Conservation (phyloP, 345 rosid species). For the Salix purpurea region DNA sequence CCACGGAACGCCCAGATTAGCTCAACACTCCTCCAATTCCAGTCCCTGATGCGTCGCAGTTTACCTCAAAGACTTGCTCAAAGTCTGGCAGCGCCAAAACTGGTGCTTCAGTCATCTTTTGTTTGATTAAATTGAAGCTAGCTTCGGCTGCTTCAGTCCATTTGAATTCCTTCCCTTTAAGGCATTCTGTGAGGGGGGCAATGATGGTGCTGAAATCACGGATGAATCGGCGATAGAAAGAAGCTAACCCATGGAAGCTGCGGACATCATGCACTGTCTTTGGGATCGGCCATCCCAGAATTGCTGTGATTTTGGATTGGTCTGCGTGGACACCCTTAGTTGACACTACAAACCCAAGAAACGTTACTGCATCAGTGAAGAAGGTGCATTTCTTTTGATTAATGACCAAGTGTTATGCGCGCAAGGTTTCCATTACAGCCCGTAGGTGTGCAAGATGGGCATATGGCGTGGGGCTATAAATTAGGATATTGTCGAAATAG, state of each 20-base stretch:
- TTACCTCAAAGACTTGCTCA: not conserved
- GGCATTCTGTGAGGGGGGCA: not conserved
- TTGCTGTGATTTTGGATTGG: not conserved
- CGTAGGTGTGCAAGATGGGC: too few species aligned
- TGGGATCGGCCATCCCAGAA: not conserved
- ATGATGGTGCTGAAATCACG: not conserved
- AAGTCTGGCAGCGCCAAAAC: too few species aligned
- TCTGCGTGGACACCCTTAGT: not conserved
- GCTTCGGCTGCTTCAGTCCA: not conserved
- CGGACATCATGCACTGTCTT: not conserved
- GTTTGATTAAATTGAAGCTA: too few species aligned
- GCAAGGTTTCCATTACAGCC: too few species aligned
- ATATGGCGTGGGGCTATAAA: too few species aligned
- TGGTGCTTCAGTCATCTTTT: too few species aligned
- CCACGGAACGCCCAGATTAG: not conserved
- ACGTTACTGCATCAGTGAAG: not conserved
- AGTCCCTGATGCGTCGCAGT: not conserved
- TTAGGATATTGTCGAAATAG: too few species aligned
- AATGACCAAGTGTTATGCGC: too few species aligned
- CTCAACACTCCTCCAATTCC: not conserved
- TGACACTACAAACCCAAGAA: not conserved
- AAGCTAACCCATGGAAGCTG: not conserved
- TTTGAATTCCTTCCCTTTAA: not conserved
- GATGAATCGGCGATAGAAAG: constrained; percentile 1
- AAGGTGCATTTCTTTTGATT: too few species aligned